Base-by-base conservation (phyloP, 148 eudicot species). In the Nepenthes gracilis region DNA sequence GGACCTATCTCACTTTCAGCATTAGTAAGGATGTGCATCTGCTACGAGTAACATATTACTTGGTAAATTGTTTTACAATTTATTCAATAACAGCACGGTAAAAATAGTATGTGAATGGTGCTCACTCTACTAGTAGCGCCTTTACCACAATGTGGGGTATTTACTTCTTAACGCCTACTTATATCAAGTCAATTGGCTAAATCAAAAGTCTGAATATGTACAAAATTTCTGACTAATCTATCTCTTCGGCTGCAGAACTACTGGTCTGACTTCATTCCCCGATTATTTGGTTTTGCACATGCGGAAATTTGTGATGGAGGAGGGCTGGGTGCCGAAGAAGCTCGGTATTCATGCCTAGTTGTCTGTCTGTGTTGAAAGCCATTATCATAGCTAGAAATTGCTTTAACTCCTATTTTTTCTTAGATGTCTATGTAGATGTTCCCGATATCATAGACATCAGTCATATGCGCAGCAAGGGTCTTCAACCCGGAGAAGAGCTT, bases 271-370 rank as follows among this genome's bases (percentile, higher is more conserved):
- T n/a, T 84, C 96, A 36, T 88, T 93, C 68, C 99, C 99, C 51
- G 95, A 88, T 78, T 93, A 84, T 81, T 72, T 93, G 78, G 99
- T 93, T 55, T 73, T 93, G 81, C 99, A 93, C 80, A 93, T 93
- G 99, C 75, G 95, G 49, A 93, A 93, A 69, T 93, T 93, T 81
- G 85, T 93, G 45, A 75, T 93, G 96, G 99, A 93, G 66, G 95
- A 69, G 66, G 99, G 99, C 67, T 93, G 99, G 99, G 99, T 93
- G 64, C 99, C 99, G 38, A 93, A 84, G 71, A 93, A 93, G 71
- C 85, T 93, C 58, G 99, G 99, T 93, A 80, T 37, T 55, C 13
- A 35, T 52, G 36, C 2, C 1, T 58, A 23, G 14, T 47, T 63
- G 57, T 47, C 14, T 57, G 32, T 57, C 36, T 33, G 12, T 54